Evolutionary conservation across 1,284 basidiomycete species (phyloP).

Genomic region (Schizophyllum commune): DNA sequence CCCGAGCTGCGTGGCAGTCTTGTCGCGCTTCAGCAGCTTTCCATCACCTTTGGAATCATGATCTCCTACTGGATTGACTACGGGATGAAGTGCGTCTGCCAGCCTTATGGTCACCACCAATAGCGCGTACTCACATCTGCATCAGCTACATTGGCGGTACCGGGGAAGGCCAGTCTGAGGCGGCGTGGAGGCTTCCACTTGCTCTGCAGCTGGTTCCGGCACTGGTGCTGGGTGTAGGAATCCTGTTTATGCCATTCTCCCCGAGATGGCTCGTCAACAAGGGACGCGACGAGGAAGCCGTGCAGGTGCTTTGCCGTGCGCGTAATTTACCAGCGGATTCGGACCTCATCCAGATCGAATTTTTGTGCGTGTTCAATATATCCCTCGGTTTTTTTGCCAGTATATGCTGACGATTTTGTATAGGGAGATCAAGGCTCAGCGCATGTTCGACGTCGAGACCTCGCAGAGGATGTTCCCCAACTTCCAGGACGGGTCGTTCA

Average conservation of each 20-base stretch:
- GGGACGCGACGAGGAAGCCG: slow-evolving; percentile 68
- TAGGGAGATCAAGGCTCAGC: slow-evolving; percentile 74
- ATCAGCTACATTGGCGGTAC: slow-evolving; percentile 71
- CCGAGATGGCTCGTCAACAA: slow-evolving; percentile 68
- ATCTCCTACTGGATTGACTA: slow-evolving; percentile 78
- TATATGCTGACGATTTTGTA: not conserved
- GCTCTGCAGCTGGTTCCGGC: slow-evolving; percentile 73
- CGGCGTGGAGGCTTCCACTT: slow-evolving; percentile 74
- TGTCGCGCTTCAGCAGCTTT: slow-evolving; percentile 76
- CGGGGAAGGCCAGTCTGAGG: slow-evolving; percentile 43
- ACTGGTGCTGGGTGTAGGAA: slow-evolving; percentile 54
- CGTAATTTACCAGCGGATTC: slow-evolving; percentile 49
- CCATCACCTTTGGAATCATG: slow-evolving; percentile 42
- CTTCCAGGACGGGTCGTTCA: slow-evolving; percentile 53
- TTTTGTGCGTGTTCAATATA: slow-evolving; percentile 39
- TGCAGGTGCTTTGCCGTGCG: slow-evolving; percentile 54
- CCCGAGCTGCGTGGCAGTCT: slow-evolving; percentile 79
- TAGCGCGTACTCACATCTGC: slow-evolving; percentile 20
- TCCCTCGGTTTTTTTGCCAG: not conserved
- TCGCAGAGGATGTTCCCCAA: slow-evolving; percentile 49
- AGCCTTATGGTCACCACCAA: not conserved
- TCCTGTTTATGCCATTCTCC: slow-evolving; percentile 66
- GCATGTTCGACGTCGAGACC: slow-evolving; percentile 64
- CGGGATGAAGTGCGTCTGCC: slow-evolving; percentile 23
- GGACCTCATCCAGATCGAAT: slow-evolving; percentile 71